A percentile compares a stretch with the other conserved stretches of the same genome.
Evolutionary conservation across 768 basidiomycete species (phyloP).

Genomic region (Daedalea quercina): DNA sequence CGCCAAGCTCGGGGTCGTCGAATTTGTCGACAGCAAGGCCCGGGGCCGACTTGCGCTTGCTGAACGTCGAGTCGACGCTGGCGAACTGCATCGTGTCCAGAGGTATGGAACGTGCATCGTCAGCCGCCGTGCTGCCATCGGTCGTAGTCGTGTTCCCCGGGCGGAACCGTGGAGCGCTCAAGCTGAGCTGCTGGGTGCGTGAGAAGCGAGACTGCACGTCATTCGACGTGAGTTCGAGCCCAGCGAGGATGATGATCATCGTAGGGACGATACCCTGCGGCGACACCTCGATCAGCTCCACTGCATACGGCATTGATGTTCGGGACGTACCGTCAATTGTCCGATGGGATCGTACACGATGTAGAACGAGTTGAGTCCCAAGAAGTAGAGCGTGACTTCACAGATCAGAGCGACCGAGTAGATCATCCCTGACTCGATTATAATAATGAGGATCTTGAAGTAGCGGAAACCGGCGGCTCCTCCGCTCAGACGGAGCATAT

Average conservation of each 20-base stretch:
- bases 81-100: conserved; percentile 17
- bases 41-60: background rate
- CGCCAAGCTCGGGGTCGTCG: background rate
- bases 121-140: background rate
- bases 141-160: background rate
- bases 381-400: conserved; percentile 28
- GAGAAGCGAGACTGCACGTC: conserved; percentile 21
- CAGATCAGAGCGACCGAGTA: conserved; percentile 28
- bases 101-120: conserved; percentile 2
- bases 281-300: background rate
- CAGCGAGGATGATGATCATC: conserved; percentile 26
- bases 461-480: conserved; percentile 17
- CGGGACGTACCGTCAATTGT: conserved; percentile 22
- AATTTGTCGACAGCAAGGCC: background rate
- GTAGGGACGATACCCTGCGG: conserved; percentile 24
- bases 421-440: conserved; percentile 27
- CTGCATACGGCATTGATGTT: background rate
- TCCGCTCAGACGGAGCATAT: conserved; percentile 17
- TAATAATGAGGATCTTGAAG: conserved; percentile 21
- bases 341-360: conserved; percentile 33
- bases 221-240: conserved; percentile 22
- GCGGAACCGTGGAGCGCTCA: conserved; percentile 1
- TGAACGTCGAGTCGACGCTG: background rate
- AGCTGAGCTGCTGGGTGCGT: conserved; percentile 5
- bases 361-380: conserved; percentile 28